These are phyloP conservation scores for Ophiostoma quercus DNA, from an alignment of 2,329 filamentous ascomycete genomes.

Conservation along the genomic window DNA sequence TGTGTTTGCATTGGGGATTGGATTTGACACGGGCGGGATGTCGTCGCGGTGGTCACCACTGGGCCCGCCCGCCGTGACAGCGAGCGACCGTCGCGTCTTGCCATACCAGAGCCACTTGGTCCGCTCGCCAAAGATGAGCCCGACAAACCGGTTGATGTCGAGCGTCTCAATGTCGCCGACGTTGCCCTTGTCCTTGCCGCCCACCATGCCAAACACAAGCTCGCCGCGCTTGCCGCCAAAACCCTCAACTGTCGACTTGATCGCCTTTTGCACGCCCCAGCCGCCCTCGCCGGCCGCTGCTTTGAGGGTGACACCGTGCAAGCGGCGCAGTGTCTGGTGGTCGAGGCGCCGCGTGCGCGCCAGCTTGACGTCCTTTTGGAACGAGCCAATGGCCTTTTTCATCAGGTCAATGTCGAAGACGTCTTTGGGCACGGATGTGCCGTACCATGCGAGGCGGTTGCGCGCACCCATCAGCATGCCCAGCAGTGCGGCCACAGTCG, in stretches of 20 bases:
- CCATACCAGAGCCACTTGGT: slow-evolving; percentile 94
- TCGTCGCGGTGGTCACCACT: background rate
- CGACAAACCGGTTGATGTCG: slow-evolving; percentile 78
- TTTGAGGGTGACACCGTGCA: slow-evolving; percentile 83
- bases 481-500: slow-evolving; percentile 80
- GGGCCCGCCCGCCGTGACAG: background rate
- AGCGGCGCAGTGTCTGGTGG: slow-evolving; percentile 70
- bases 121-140: slow-evolving; percentile 71
- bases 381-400: slow-evolving; percentile 77
- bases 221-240: slow-evolving; percentile 90
- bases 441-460: slow-evolving; percentile 79
- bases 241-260: slow-evolving; percentile 92
- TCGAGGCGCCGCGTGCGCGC: slow-evolving; percentile 74
- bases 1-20: background rate
- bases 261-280: slow-evolving; percentile 87
- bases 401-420: slow-evolving; percentile 79
- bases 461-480: slow-evolving; percentile 85
- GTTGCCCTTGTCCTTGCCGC: slow-evolving; percentile 76
- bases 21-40: background rate
- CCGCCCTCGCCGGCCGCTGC: slow-evolving; percentile 80
- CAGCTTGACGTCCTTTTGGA: slow-evolving; percentile 84
- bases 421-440: slow-evolving; percentile 81
- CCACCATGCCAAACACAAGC: slow-evolving; percentile 92
- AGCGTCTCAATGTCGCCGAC: slow-evolving; percentile 90
- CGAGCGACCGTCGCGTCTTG: slow-evolving; percentile 54